A percentile compares a stretch with the other conserved stretches of the same genome.
These are phyloP conservation scores for Antitrichia curtipendula DNA, from an alignment of 225 moss, liverwort and hornwort genomes.

Conservation along the genomic window DNA sequence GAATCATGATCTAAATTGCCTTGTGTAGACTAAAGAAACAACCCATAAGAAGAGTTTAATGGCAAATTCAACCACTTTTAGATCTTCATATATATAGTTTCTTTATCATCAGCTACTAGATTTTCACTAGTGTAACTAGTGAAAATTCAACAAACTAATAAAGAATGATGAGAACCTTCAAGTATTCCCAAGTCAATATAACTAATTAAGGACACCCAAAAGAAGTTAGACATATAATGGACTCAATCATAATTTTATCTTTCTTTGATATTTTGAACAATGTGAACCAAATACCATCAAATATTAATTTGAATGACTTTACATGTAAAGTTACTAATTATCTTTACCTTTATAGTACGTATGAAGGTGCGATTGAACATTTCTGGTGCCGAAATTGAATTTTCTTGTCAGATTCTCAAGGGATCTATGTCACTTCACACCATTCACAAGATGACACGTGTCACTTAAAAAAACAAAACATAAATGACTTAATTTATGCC, in stretches of 20 bases:
- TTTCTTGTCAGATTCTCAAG: no score
- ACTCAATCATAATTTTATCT: background rate
- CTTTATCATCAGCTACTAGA: accelerated
- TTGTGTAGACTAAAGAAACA: accelerated
- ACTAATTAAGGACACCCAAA: no score
- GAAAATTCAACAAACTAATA: background rate
- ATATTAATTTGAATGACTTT: background rate
- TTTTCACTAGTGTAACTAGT: background rate
- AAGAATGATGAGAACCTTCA: no score
- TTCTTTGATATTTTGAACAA: background rate
- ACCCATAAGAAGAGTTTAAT: background rate
- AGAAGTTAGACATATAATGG: no score
- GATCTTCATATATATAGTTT: background rate
- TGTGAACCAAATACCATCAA: background rate
- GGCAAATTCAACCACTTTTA: accelerated
- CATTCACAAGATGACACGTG: background rate
- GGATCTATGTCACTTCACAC: background rate
- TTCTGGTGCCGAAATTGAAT: no score
- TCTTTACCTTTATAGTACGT: background rate
- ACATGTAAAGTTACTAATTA: background rate
- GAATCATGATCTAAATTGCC: background rate
- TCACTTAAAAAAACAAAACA: background rate
- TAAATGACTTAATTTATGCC: background rate
- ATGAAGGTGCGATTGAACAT: no score
- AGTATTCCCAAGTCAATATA: background rate